phyloP scores from a whole-genome alignment of 306 rosid genomes.

The Sechiopsis laciniata region DNA sequence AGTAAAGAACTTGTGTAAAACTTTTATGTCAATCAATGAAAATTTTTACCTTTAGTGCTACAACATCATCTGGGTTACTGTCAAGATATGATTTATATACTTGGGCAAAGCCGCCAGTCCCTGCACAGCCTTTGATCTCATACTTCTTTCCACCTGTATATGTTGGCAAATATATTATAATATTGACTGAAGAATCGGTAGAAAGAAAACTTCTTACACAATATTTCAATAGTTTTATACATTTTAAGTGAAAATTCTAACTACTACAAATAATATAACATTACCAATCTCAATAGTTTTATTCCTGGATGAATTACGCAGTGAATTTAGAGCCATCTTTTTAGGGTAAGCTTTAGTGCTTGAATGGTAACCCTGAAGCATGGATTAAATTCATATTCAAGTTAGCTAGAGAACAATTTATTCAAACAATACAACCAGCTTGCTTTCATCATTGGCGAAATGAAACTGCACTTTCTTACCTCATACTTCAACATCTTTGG shows the following conservation, averaged over 20 bases:
- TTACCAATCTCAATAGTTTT: constrained; percentile 74
- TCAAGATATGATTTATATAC: constrained; percentile 67
- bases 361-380: constrained; percentile 64
- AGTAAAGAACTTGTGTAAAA: background rate
- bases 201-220: background rate
- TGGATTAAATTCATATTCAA: constrained; percentile 19
- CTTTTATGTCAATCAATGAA: background rate
- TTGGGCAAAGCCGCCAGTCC: constrained; percentile 89
- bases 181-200: background rate
- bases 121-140: constrained; percentile 87
- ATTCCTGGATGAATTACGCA: constrained; percentile 74
- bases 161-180: background rate
- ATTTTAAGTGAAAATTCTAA: constrained; percentile 1
- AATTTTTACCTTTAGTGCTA: constrained; percentile 67
- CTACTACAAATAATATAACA: background rate
- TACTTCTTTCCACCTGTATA: constrained; percentile 75
- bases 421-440: background rate
- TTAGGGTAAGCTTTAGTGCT: constrained; percentile 60
- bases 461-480: constrained; percentile 38
- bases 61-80: constrained; percentile 65
- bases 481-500: constrained; percentile 43
- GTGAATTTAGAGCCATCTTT: constrained; percentile 53
- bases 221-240: background rate
- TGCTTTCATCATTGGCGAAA: background rate
- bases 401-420: constrained; percentile 7